Evolutionary conservation across 2,329 filamentous ascomycete species (phyloP).

Genomic region (Beauveria bassiana): DNA sequence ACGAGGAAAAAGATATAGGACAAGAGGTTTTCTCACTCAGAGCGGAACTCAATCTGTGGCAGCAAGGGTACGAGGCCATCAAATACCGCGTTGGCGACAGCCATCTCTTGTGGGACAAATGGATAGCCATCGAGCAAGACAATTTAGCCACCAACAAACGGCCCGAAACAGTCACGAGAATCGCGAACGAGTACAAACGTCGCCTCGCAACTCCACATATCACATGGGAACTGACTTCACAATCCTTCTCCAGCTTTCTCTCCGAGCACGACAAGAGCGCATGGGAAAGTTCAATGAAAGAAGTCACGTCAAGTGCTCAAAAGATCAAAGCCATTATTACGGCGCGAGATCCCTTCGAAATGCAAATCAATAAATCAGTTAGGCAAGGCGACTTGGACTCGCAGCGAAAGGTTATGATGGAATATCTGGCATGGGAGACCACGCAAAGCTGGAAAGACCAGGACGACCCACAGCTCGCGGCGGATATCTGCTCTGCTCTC

Average conservation of each 20-base stretch:
- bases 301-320: conserved; percentile 55
- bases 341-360: conserved; percentile 60
- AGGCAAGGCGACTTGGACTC: conserved; percentile 48
- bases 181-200: conserved; percentile 62
- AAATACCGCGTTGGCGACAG: conserved; percentile 70
- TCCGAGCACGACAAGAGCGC: conserved; percentile 60
- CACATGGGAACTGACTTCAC: conserved; percentile 67
- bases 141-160: conserved; percentile 52
- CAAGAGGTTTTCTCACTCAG: conserved; percentile 65
- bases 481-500: conserved; percentile 53
- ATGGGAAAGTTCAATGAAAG: conserved; percentile 69
- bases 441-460: conserved; percentile 46
- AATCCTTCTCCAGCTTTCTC: conserved; percentile 66
- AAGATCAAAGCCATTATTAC: conserved; percentile 55
- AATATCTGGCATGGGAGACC: conserved; percentile 85
- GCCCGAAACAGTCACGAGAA: conserved; percentile 50
- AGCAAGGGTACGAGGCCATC: conserved; percentile 62
- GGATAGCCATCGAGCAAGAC: conserved; percentile 63
- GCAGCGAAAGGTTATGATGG: conserved; percentile 43
- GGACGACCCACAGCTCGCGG: conserved; percentile 34
- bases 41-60: conserved; percentile 59
- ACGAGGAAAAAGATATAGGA: conserved; percentile 62
- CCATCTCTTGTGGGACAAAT: conserved; percentile 71
- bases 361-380: conserved; percentile 52
- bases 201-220: conserved; percentile 66